A percentile compares a stretch with the other conserved stretches of the same genome.
These are phyloP conservation scores for Clonostachys solani DNA, from an alignment of 2,329 filamentous ascomycete species.

Conservation along the genomic window DNA sequence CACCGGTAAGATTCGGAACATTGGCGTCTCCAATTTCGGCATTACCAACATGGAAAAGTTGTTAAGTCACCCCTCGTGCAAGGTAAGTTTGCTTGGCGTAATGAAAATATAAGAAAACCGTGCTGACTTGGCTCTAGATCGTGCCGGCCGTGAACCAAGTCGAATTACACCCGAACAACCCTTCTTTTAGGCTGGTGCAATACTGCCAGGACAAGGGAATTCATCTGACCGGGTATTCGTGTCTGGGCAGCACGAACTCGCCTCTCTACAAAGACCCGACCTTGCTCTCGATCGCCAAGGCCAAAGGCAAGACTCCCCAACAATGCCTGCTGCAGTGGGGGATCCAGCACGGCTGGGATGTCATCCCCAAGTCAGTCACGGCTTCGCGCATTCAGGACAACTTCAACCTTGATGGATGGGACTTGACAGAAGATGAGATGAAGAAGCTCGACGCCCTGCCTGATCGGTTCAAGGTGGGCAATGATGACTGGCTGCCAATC, in stretches of 20 bases:
- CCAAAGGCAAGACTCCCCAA: constrained; percentile 12
- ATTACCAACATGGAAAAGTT: constrained; percentile 20
- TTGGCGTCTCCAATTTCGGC: constrained; percentile 25
- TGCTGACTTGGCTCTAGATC: constrained; percentile 11
- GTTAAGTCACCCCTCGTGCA: constrained; percentile 64
- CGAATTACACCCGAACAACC: constrained; percentile 23
- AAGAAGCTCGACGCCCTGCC: constrained; percentile 42
- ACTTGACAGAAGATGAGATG: constrained; percentile 16
- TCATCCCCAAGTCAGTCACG: constrained; percentile 15
- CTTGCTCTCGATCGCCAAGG: constrained; percentile 14
- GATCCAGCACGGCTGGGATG: constrained; percentile 14
- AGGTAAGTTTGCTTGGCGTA: constrained; percentile 53
- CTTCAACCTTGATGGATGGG: constrained; percentile 46
- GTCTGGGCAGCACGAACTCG: constrained; percentile 1
- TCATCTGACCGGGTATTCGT: constrained; percentile 18
- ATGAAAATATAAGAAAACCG: not conserved
- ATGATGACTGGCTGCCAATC: constrained; percentile 68
- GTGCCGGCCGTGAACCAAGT: constrained; percentile 24
- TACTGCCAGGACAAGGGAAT: constrained; percentile 23
- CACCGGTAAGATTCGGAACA: constrained; percentile 12
- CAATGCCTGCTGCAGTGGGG: constrained; percentile 17
- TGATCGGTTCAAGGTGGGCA: constrained; percentile 80
- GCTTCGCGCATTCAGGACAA: constrained; percentile 14
- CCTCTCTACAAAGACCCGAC: constrained; percentile 11
- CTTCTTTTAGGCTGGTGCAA: constrained; percentile 20